phyloP scores from a whole-genome alignment of 1,284 basidiomycete genomes.

The Kalmanozyma brasiliensis region DNA sequence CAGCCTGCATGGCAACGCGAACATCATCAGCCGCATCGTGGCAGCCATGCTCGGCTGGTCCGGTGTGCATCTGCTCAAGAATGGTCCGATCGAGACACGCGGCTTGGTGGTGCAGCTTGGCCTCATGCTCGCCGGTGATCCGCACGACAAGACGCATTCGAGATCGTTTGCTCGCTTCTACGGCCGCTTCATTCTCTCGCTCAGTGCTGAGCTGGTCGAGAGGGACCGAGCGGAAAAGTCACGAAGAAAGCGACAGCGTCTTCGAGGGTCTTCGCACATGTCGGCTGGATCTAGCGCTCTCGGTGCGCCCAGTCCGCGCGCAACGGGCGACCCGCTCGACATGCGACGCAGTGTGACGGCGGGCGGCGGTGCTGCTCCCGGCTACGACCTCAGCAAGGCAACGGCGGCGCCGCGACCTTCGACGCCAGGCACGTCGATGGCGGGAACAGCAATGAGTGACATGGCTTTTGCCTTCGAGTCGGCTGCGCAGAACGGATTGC shows the following conservation, averaged over 20 bases:
- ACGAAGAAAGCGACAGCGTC: constrained; percentile 38
- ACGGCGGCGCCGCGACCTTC: neutral
- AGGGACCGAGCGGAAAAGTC: constrained; percentile 43
- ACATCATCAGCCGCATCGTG: constrained; percentile 37
- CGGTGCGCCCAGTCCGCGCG: constrained; percentile 19
- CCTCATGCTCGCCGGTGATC: constrained; percentile 42
- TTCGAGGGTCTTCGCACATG: constrained; percentile 37
- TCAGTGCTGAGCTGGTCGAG: constrained; percentile 47
- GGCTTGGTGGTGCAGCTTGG: constrained; percentile 47
- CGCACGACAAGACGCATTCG: constrained; percentile 31
- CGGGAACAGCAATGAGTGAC: constrained; percentile 29
- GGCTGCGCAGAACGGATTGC: constrained; percentile 27
- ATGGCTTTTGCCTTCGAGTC: constrained; percentile 48
- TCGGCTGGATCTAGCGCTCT: constrained; percentile 28
- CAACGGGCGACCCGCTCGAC: constrained; percentile 11
- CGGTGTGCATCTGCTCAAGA: constrained; percentile 46
- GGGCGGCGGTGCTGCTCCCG: neutral
- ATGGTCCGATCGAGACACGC: constrained; percentile 46
- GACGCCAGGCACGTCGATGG: constrained; percentile 8
- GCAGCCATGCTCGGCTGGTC: constrained; percentile 49
- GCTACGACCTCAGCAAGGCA: constrained; percentile 10
- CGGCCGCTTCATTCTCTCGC: constrained; percentile 46
- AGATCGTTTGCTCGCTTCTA: constrained; percentile 47
- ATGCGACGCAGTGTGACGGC: constrained; percentile 11
- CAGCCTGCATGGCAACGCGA: constrained; percentile 30